Evolutionary conservation across 23 red algal genomes (phyloP), one percentile per base, ranked within the genome.

Genomic region (Cyanidiococcus yangmingshanensis): DNA sequence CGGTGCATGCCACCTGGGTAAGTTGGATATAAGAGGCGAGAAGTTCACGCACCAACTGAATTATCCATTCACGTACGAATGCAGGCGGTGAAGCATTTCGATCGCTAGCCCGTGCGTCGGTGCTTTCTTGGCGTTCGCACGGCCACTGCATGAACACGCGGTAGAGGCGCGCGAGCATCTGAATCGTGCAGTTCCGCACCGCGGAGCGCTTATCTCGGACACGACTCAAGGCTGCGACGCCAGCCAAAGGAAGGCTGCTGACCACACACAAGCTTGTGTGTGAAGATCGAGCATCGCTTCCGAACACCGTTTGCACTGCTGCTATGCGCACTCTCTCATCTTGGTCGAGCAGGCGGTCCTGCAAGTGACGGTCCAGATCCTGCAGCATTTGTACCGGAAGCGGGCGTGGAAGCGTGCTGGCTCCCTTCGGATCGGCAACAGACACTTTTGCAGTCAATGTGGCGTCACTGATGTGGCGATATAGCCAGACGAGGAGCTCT

Each of bases 311-410:
- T 35, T 29, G 63, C 63, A 71, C 63, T 3, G 63, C 63, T 25
- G 63, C 32, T 2, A 71, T 2, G 63, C 63, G 63, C 63, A 71
- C 63, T 7, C 32, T 12, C 63, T 71, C 63, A 29, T 71, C 63
- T 25, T 25, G 21, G 63, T 71, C 63, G 7, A 71, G 32, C 63
- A 71, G 7, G 63, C 63, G 63, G 27, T 71, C 63, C n/a, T 35
- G 32, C n/a, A 71, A 29, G 63, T 29, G 12, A 7, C 32, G 63
- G 7, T 71, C n/a, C 63, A 71, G 32, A 17, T 71, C 63, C 16
- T 35, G 7, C 12, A 25, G 32, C 63, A 71, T 71, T 21, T 54
- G 45, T 21, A 15, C 45, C 7, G 21, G 12, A 21, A 54, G 45
- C 45, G 45, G 45, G 21, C 21, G 7, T 21, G 45, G 12, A 7